Evolutionary conservation across 1,284 basidiomycete genomes (phyloP), one percentile per base, ranked within the genome.

Genomic region (Salmacisia buchloeana): DNA sequence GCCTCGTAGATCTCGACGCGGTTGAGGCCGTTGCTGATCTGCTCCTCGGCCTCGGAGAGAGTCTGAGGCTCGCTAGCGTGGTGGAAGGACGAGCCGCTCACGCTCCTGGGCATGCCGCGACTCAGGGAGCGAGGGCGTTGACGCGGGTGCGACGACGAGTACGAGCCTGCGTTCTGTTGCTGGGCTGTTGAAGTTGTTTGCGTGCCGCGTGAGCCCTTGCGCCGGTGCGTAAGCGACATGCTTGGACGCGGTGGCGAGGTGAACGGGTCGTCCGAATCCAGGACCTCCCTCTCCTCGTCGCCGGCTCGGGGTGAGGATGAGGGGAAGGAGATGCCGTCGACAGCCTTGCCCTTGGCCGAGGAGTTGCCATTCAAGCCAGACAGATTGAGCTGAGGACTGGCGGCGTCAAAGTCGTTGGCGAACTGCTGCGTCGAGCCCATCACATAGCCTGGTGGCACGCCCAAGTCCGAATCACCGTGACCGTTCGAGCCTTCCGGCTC

Each of bases 1-100:
- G 74, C 73, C 2, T 74, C 78, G 69, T 81, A 81, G 41, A 82
- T 73, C 49, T 79, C 72, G 59, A 82, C 74, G 12, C 68, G 62
- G 5, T 69, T 69, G 7, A 79, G 59, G 12, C 78, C 78, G 61
- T 78, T 78, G 39, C 71, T 69, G 12, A 72, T 69, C 43, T 70
- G 67, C 25, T 69, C 65, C 36, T 69, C 67, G 33, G 71, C 71
- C 54, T 66, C 58, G 21, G 56, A 34, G 12, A 58, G 56, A 4
- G 56, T 58, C 21, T 34, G 21, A 6, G 56, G 49, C 34, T 54
- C 49, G 13, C 21, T 33, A 9, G 12, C 13, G 49, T 54, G 23
- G 29, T 43, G 18, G 41, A 43, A n/a, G 12, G 18, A 15, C 18
- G 41, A 6, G 41, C 41, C 15, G 3, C 10, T 18, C 10, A 12